Evolutionary conservation across 331 rosid species (phyloP).

Genomic region (Acacia concinna): DNA sequence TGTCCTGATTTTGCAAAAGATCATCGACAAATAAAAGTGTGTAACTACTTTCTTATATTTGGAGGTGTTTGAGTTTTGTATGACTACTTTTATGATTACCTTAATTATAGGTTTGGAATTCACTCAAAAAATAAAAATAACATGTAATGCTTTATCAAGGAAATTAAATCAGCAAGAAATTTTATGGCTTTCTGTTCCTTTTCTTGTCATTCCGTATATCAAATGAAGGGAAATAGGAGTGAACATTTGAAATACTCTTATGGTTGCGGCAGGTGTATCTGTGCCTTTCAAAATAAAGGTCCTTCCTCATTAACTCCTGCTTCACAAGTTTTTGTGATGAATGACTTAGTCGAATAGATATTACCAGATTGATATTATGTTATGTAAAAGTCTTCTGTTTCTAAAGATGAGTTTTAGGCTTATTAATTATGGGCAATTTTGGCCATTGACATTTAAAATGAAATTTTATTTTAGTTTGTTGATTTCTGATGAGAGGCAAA

Average conservation of each 20-base stretch:
- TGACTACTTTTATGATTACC: background rate
- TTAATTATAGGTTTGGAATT: background rate
- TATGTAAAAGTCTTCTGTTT: background rate
- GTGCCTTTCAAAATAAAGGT: background rate
- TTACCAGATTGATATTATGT: background rate
- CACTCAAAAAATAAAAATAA: background rate
- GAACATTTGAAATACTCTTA: background rate
- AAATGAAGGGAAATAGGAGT: constrained; percentile 16
- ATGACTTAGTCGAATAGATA: constrained; percentile 1
- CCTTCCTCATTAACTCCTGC: constrained; percentile 18
- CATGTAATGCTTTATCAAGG: background rate
- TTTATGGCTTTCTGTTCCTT: constrained; percentile 14
- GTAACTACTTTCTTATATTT: constrained; percentile 29
- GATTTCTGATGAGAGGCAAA: background rate
- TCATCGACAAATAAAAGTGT: constrained; percentile 82
- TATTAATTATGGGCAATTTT: background rate
- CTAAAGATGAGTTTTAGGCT: background rate
- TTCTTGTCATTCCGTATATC: constrained; percentile 16
- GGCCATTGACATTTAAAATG: background rate
- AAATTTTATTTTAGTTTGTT: no score
- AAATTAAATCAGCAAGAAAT: background rate
- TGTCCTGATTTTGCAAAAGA: constrained; percentile 89
- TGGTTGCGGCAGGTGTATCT: background rate
- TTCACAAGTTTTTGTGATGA: constrained; percentile 17
- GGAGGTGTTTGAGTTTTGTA: background rate